These are phyloP conservation scores for Neurospora sp. DNA, from an alignment of 495 filamentous ascomycete genomes.

Conservation along the genomic window DNA sequence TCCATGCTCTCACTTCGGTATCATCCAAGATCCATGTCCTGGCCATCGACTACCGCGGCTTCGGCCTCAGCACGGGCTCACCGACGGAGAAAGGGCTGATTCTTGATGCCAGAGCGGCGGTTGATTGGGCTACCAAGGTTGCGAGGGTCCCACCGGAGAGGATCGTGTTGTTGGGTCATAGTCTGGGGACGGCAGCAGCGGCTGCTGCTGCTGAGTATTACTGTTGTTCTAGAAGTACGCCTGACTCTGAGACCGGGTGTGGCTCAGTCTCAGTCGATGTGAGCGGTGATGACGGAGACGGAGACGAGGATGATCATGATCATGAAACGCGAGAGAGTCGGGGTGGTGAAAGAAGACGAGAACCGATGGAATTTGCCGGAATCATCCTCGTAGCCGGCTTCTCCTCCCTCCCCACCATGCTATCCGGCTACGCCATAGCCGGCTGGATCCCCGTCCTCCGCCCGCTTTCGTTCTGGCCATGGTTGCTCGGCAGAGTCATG, in stretches of 20 bases:
- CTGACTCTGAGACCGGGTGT: not conserved
- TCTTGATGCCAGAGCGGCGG: constrained; percentile 60
- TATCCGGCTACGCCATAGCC: constrained; percentile 52
- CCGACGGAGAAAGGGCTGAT: constrained; percentile 80
- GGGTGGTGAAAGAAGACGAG: constrained; percentile 1
- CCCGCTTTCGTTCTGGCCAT: constrained; percentile 47
- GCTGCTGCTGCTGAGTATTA: constrained; percentile 63
- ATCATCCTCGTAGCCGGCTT: constrained; percentile 74
- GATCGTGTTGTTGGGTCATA: constrained; percentile 80
- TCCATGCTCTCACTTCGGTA: constrained; percentile 51
- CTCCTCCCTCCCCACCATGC: constrained; percentile 58
- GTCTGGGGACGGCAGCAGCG: constrained; percentile 78
- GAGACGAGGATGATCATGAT: too few species aligned
- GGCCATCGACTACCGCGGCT: constrained; percentile 83
- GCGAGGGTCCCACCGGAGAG: constrained; percentile 55
- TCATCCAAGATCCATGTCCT: constrained; percentile 47
- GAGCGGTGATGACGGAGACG: too few species aligned
- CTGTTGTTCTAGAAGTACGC: not conserved
- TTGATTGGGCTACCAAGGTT: constrained; percentile 59
- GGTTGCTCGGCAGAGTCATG: constrained; percentile 29
- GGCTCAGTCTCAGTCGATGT: too few species aligned
- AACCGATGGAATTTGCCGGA: constrained; percentile 49
- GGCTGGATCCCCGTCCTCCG: constrained; percentile 72
- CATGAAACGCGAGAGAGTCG: too few species aligned
- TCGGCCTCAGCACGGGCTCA: constrained; percentile 66